Conservation (phyloP, 371 early-diverging fungal species). For the Chytridiales sp. region DNA sequence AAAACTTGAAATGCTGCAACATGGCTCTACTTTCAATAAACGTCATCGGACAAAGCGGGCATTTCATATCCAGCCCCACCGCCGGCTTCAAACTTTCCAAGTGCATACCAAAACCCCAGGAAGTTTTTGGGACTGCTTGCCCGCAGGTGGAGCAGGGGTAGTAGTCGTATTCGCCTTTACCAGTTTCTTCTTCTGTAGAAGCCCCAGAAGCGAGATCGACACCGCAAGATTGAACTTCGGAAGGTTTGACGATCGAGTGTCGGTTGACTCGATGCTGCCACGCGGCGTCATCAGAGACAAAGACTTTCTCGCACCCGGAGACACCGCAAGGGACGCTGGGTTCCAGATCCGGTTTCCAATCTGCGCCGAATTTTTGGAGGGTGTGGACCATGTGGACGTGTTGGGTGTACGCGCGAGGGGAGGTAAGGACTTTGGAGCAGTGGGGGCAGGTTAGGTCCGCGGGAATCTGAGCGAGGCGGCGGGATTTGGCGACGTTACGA, state of each 20-base stretch:
- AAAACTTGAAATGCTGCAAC: conserved; percentile 54
- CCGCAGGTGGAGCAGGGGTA: conserved; percentile 47
- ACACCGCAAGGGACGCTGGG: conserved; percentile 10
- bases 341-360: conserved; percentile 36
- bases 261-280: conserved; percentile 49
- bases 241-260: conserved; percentile 33
- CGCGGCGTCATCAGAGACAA: conserved; percentile 25
- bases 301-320: conserved; percentile 20
- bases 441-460: conserved; percentile 35
- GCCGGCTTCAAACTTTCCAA: conserved; percentile 53
- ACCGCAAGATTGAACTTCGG: conserved; percentile 20
- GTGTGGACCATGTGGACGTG: conserved; percentile 49
- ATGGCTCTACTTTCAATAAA: conserved; percentile 52
- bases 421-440: conserved; percentile 37
- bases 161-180: conserved; percentile 29
- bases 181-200: neutral
- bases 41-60: conserved; percentile 32
- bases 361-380: conserved; percentile 34
- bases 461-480: conserved; percentile 16
- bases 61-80: conserved; percentile 49
- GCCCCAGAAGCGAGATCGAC: neutral
- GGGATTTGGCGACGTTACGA: conserved; percentile 10
- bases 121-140: conserved; percentile 41
- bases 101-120: conserved; percentile 48
- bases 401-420: conserved; percentile 35